Evolutionary conservation across 2,329 filamentous ascomycete species (phyloP), one percentile per base, ranked within the genome.

Genomic region (Calcarisporium arbuscula): DNA sequence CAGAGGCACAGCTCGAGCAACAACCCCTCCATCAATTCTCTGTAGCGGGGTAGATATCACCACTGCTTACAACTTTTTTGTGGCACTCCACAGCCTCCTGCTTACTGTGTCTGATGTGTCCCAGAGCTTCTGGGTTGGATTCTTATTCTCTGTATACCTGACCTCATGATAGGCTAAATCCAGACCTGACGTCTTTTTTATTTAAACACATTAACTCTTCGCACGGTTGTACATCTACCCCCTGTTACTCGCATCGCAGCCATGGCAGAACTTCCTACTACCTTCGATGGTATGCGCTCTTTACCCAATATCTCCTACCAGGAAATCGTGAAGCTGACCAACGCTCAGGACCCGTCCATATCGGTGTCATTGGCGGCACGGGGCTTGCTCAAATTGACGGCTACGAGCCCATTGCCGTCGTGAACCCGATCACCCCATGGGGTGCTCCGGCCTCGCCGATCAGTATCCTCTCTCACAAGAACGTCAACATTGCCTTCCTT

Each of bases 321-420:
- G 21, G 12, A 7, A 15, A 18, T 34, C 17, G n/a, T n/a, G n/a
- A n/a, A n/a, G n/a, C 31, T 41, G 19, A 41, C 16, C 14, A 23
- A 20, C 18, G 10, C 11, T 10, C 6, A 83, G 80, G 70, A 35
- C 74, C 80, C 35, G 80, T 94, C 51, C 77, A 80, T 48, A 92
- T 95, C 54, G 90, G 84, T 57, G 84, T 94, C 36, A 88, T 95
- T 48, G 89, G 89, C 60, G 92, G 92, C 51, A 98, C 92, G 25
- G 92, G 92, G 35, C 82, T 98, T 43, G 80, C 83, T 58, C 80
- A 86, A 49, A 82, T 98, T 47, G 82, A 87, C 19, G 82, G 83
- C 62, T 96, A 92, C 70, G 82, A 78, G 15, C 85, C 87, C 53
- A 81, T 94, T 42, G 89, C 90, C 18, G 74, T 75, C 19, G 67